Evolutionary conservation across 2,329 filamentous ascomycete genomes (phyloP).

Genomic region (Fusarium coffeatum): DNA sequence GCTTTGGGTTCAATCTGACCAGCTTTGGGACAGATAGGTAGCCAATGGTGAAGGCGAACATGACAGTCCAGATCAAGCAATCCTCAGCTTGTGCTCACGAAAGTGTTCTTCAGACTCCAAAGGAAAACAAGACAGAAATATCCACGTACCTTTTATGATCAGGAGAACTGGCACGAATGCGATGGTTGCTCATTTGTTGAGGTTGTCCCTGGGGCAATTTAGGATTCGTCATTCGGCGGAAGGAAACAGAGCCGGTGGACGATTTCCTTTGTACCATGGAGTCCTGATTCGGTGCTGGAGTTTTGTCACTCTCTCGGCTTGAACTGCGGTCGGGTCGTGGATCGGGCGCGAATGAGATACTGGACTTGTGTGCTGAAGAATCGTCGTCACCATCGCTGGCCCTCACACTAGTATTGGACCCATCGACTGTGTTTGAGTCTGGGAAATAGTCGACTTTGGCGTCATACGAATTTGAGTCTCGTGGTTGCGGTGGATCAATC

Average conservation of each 20-base stretch:
- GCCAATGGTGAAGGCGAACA: not conserved
- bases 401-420: slow-evolving; percentile 41
- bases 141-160: slow-evolving; percentile 59
- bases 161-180: slow-evolving; percentile 61
- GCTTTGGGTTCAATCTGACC: slow-evolving; percentile 26
- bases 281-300: slow-evolving; percentile 31
- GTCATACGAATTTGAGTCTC: slow-evolving; percentile 21
- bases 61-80: not conserved
- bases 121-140: not conserved
- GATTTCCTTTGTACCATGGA: slow-evolving; percentile 54
- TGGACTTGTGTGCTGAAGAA: slow-evolving; percentile 49
- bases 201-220: slow-evolving; percentile 61
- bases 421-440: slow-evolving; percentile 41
- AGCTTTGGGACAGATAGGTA: slow-evolving; percentile 6
- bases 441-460: slow-evolving; percentile 45
- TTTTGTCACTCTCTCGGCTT: slow-evolving; percentile 44
- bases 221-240: slow-evolving; percentile 58
- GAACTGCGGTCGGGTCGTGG: slow-evolving; percentile 44
- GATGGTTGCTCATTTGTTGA: slow-evolving; percentile 56
- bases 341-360: slow-evolving; percentile 52
- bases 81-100: not conserved
- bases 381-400: slow-evolving; percentile 50
- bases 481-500: slow-evolving; percentile 27
- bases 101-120: not conserved
- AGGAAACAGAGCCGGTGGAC: slow-evolving; percentile 62